Percentiles rank a stretch among this genome's conserved stretches.
phyloP scores from a whole-genome alignment of 2,329 filamentous ascomycete genomes.

The Aspergillus chevalieri region DNA sequence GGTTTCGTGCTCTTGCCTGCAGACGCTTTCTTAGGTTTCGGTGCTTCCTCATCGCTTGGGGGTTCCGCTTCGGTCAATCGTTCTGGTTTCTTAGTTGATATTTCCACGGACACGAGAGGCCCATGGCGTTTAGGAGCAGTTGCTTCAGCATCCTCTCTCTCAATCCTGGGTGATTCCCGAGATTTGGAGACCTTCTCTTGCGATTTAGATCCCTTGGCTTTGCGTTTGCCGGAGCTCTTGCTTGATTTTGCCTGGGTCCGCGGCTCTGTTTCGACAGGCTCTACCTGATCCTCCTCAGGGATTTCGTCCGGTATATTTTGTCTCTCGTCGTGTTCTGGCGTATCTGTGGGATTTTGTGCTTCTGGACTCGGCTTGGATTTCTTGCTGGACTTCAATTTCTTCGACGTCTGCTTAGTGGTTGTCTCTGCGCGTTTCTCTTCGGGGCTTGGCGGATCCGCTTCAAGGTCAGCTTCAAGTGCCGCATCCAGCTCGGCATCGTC shows the following conservation, averaged over 20 bases:
- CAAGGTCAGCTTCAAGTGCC: slow-evolving; percentile 60
- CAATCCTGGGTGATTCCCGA: slow-evolving; percentile 1
- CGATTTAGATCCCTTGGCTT: slow-evolving; percentile 16
- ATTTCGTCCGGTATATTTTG: slow-evolving; percentile 6
- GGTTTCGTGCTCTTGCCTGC: slow-evolving; percentile 27
- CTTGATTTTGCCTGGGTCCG: slow-evolving; percentile 13
- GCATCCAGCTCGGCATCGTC: slow-evolving; percentile 62
- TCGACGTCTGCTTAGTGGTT: slow-evolving; percentile 14
- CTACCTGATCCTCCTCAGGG: slow-evolving; percentile 1
- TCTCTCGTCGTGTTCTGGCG: slow-evolving; percentile 1
- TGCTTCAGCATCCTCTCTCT: not conserved
- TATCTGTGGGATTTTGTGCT: not conserved
- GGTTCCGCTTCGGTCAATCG: slow-evolving; percentile 25
- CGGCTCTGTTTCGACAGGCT: slow-evolving; percentile 2
- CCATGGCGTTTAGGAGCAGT: slow-evolving; percentile 16
- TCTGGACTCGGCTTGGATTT: slow-evolving; percentile 19
- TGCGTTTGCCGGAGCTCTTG: slow-evolving; percentile 17
- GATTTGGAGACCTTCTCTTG: slow-evolving; percentile 9
- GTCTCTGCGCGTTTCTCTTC: slow-evolving; percentile 37
- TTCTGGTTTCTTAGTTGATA: slow-evolving; percentile 22
- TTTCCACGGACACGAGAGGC: slow-evolving; percentile 26
- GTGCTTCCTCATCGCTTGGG: slow-evolving; percentile 18
- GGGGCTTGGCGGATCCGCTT: slow-evolving; percentile 46
- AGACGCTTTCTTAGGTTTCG: slow-evolving; percentile 21
- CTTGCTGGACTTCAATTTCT: slow-evolving; percentile 26